Base-by-base conservation (phyloP, 352 stramenopile species). In the Globisporangium middletonii region DNA sequence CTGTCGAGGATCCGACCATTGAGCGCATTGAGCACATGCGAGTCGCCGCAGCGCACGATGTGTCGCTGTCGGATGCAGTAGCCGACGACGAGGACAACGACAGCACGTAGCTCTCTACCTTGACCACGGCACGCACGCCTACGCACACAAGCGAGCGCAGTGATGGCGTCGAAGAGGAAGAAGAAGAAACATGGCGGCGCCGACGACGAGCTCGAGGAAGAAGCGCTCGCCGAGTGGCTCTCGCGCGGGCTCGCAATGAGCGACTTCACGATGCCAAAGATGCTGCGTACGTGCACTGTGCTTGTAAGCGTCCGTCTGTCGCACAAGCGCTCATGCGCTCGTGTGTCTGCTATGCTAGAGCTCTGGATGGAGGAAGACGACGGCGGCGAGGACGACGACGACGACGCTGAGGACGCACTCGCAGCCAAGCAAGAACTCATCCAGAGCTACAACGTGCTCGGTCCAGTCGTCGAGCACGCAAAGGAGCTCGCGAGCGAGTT, bases 211-310 rank as follows among this genome's bases (percentile, higher is more conserved):
- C 63, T 92, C 7, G 68, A 82, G 51, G 75, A 90, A 59, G 83
- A 92, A 50, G 83, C 83, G 4, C 63, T 89, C 54, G 75, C 72
- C 16, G 83, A 92, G 58, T 92, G 83, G 83, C 69, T 92, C 44
- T 64, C 75, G 37, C 75, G 80, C 47, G 80, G 83, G 15, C 69
- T 77, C 46, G 49, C 65, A 4, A 69, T 79, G 28, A 72, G 77
- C 48, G 83, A 91, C 49, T 92, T 89, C 44, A 83, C 78, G 0
- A 85, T 90, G 71, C 75, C 77, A 3, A 89, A 89, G 63, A 92
- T 92, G 80, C 60, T 81, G 12, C 73, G 79, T 89, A 50, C 35
- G 78, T 68, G 12, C 8, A 6, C 7, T 57, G 12, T 9, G 18
- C 13, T 35, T 35, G 0, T 27, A 9, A 49, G n/a, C 28, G 18